Conservation (phyloP, 106 monocot species). For the Acanthochlamys bracteata region DNA sequence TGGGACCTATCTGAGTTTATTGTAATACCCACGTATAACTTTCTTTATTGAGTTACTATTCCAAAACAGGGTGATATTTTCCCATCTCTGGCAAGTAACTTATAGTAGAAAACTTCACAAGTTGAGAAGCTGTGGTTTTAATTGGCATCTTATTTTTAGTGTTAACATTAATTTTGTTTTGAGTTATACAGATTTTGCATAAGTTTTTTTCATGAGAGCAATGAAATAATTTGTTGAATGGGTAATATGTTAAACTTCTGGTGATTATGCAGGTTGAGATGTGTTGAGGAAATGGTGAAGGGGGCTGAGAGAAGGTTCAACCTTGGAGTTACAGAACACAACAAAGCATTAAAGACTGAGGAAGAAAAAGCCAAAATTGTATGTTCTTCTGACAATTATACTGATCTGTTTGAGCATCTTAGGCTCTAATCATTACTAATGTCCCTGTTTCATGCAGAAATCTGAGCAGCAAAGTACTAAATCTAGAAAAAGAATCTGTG, state of each 20-base stretch:
- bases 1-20: too few relatives aligned
- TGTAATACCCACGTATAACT: too few relatives aligned
- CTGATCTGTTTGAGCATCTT: neutral
- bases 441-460: slow-evolving; percentile 44
- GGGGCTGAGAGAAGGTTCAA: slow-evolving; percentile 66
- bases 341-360: slow-evolving; percentile 75
- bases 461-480: slow-evolving; percentile 69
- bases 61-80: too few relatives aligned
- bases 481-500: slow-evolving; percentile 50
- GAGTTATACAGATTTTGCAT: too few relatives aligned
- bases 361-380: slow-evolving; percentile 76
- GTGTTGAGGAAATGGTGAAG: slow-evolving; percentile 65
- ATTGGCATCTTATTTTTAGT: too few relatives aligned
- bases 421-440: neutral
- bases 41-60: too few relatives aligned
- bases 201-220: too few relatives aligned
- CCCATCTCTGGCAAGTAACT: too few relatives aligned
- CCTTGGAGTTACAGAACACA: slow-evolving; percentile 80
- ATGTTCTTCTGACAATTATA: slow-evolving; percentile 11
- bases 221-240: too few relatives aligned
- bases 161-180: too few relatives aligned
- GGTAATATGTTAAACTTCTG: neutral
- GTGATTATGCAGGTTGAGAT: slow-evolving; percentile 41
- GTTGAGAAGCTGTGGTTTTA: too few relatives aligned
- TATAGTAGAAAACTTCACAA: too few relatives aligned